Base-by-base conservation (phyloP, 1,284 basidiomycete genomes). In the Ceratobasidium sp. region DNA sequence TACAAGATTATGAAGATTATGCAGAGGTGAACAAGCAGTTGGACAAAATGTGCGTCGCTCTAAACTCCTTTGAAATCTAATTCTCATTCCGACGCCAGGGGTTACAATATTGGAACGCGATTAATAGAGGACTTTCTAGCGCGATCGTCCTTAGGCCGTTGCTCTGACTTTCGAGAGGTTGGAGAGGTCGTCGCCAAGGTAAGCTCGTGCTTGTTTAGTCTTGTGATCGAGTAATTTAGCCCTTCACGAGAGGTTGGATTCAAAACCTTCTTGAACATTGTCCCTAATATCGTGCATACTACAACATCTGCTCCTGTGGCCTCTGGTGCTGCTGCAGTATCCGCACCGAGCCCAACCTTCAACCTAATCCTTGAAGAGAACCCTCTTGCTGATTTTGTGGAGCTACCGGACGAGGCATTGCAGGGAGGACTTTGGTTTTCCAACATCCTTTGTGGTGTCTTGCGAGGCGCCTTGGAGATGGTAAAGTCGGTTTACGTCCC, bases 1-100 rank as follows among this genome's bases (percentile, higher is more conserved):
- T 99, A 81, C 97, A 99, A 83, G 98, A 99, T 85, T 99, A 99
- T 82, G 97, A 99, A 83, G 97, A 99, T 86, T 99, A 98, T 81
- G 88, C 88, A 17, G 95, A 97, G 83, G 89, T 90, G 75, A 90
- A 90, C 85, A 87, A 86, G 80, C 89, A 90, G 81, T 84, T 90
- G 15, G 89, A 90, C 76, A 89, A 89, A 84, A 90, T 90, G 89
- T 88, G 71, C 75, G 86, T 82, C 2, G 28, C 8, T 26, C 33
- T 39, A 26, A 61, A 4, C 20, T 47, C 39, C 39, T 51, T 77
- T 2, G 7, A 20, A 45, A n/a, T 54, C 28, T 39, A 10, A 33
- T 42, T 37, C 42, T 54, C 37, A 91, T 82, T 66, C 61, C n/a
- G 6, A 28, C 20, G 10, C 33, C 77, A 99, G 98, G 97, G 98